Base-by-base conservation (phyloP, 495 filamentous ascomycete genomes). In the Hapsidospora chrysogenum region DNA sequence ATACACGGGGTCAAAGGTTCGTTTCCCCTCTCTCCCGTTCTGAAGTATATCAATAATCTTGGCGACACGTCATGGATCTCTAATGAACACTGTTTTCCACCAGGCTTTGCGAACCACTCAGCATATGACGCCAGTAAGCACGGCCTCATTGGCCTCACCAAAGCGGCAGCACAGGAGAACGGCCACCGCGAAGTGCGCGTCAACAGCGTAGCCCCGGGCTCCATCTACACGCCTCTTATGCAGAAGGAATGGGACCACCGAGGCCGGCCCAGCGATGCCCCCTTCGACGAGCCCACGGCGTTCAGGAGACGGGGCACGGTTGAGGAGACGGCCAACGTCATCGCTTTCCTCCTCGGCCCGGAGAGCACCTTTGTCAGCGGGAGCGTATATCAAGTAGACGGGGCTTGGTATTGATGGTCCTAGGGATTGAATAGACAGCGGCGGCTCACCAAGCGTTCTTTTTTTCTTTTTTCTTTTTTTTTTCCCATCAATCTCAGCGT, bases 91-190 rank as follows among this genome's bases (percentile, higher is more conserved):
- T 15, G 8, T 14, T 19, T 22, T 5, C 25, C 33, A 43, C 33
- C 39, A 57, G 53, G 53, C 9, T 57, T 54, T 37, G 45, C 59
- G 8, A 54, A 58, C 17, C 51, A 58, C 47, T 59, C 56, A 5
- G 61, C 67, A 17, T 78, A 78, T 50, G 57, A 57, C 33, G 59
- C 68, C 8, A 68, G 59, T 17, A 76, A 76, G 44, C 52, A 52
- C 47, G 73, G 61, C 9, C 61, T 80, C 26, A 51, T 74, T 28
- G 75, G 71, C 11, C 46, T 80, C 43, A 74, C 70, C 9, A 64
- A 52, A 41, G 54, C 56, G 8, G 70, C 70, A 13, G 72, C 74
- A 2, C 66, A 62, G 36, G 72, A 78, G 48, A 64, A 61, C 31
- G 70, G 70, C 8, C 38, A 37, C 13, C 61, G 55, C 30, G 56